Conservation (phyloP, 1,284 basidiomycete species). For the Inonotus hispidus region DNA sequence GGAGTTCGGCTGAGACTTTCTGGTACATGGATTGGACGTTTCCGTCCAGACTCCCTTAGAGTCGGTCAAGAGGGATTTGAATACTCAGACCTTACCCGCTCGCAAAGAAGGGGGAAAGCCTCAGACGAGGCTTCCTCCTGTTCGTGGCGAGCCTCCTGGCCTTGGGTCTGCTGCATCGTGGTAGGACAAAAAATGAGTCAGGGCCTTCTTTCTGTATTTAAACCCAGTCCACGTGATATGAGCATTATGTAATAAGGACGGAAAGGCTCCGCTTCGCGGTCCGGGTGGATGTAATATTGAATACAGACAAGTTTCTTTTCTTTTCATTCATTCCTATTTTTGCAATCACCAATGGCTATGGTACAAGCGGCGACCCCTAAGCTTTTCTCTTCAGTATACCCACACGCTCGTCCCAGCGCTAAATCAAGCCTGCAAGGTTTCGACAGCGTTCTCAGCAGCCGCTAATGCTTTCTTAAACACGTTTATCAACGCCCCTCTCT, state of each 20-base stretch:
- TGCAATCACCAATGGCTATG: no score
- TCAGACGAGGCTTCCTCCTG: constrained; percentile 26
- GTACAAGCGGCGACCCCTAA: background rate
- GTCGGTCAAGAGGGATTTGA: constrained; percentile 43
- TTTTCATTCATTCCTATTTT: no score
- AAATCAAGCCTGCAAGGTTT: background rate
- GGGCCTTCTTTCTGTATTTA: background rate
- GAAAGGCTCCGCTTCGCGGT: no score
- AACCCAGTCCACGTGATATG: background rate
- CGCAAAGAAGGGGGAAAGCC: constrained; percentile 32
- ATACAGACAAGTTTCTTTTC: no score
- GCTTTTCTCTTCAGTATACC: background rate
- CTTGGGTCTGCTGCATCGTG: constrained; percentile 38
- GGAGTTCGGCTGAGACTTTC: constrained; percentile 30
- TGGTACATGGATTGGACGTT: constrained; percentile 45
- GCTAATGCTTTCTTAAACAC: constrained; percentile 65
- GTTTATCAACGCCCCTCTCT: constrained; percentile 50
- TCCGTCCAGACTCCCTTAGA: constrained; percentile 44
- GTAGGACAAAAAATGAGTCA: background rate
- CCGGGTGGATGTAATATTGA: no score
- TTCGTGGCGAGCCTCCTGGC: constrained; percentile 48
- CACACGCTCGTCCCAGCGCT: background rate
- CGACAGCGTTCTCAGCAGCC: constrained; percentile 52
- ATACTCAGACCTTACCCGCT: constrained; percentile 64
- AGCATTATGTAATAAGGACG: no score